These are phyloP conservation scores for Termitomyces sp. DNA, from an alignment of 768 basidiomycete genomes.

Conservation along the genomic window DNA sequence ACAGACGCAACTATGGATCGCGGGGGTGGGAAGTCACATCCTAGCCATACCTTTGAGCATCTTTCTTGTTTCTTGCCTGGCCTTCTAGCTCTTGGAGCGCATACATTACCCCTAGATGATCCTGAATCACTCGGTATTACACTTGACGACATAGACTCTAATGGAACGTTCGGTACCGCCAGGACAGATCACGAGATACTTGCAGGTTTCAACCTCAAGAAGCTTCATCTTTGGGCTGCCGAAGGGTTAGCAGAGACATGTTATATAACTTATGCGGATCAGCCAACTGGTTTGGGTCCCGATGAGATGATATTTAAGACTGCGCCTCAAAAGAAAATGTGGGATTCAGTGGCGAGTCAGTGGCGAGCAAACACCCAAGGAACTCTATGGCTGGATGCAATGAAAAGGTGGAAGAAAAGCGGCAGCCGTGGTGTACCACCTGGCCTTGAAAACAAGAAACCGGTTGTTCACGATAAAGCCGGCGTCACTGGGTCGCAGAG, in stretches of 20 bases:
- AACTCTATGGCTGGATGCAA: conserved; percentile 42
- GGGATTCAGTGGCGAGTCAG: conserved; percentile 13
- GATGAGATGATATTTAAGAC: conserved; percentile 48
- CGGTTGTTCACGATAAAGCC: conserved; percentile 30
- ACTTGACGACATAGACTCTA: conserved; percentile 35
- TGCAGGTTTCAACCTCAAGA: conserved; percentile 43
- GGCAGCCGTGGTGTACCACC: conserved; percentile 46
- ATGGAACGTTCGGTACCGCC: conserved; percentile 28
- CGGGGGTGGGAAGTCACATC: conserved; percentile 22
- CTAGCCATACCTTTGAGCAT: conserved; percentile 61
- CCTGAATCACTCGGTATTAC: conserved; percentile 45
- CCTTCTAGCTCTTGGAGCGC: conserved; percentile 64
- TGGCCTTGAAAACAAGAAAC: conserved; percentile 41
- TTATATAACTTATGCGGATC: conserved; percentile 67
- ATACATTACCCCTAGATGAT: conserved; percentile 53
- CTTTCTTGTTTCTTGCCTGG: conserved; percentile 78
- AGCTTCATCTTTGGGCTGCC: conserved; percentile 73
- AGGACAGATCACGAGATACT: conserved; percentile 31
- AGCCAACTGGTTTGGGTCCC: conserved; percentile 62
- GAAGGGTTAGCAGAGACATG: conserved; percentile 71
- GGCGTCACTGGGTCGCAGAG: conserved; percentile 17
- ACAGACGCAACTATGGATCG: conserved; percentile 40
- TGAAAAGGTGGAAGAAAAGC: conserved; percentile 43
- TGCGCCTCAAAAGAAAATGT: conserved; percentile 12
- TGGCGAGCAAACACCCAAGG: conserved; percentile 17